Conservation (phyloP, 2,329 filamentous ascomycete genomes). For the Drechslerella stenobrocha region DNA sequence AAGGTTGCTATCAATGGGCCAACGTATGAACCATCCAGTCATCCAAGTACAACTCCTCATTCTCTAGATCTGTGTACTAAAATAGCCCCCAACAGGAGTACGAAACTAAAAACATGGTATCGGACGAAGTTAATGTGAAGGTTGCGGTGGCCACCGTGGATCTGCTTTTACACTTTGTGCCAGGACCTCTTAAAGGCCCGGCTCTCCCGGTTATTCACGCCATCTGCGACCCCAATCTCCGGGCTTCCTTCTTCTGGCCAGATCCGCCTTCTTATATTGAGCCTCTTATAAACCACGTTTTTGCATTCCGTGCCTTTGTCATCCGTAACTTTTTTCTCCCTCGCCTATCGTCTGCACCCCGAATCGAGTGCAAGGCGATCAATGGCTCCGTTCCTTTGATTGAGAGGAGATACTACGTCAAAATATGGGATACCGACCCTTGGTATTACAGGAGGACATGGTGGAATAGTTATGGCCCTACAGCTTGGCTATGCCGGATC, state of each 20-base stretch:
- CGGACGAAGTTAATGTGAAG: slow-evolving; percentile 59
- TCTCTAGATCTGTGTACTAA: neutral
- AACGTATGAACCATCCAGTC: slow-evolving; percentile 53
- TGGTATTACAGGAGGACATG: slow-evolving; percentile 66
- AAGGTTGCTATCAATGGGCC: slow-evolving; percentile 61
- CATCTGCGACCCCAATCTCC: slow-evolving; percentile 60
- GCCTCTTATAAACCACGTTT: slow-evolving; percentile 58
- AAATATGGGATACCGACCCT: slow-evolving; percentile 65
- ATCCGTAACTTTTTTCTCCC: slow-evolving; percentile 66
- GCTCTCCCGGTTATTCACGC: slow-evolving; percentile 60
- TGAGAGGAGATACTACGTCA: slow-evolving; percentile 59
- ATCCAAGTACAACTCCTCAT: slow-evolving; percentile 57
- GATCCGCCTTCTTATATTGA: slow-evolving; percentile 50
- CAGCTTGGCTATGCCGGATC: slow-evolving; percentile 60
- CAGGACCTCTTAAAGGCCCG: slow-evolving; percentile 58
- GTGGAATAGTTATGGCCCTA: slow-evolving; percentile 67
- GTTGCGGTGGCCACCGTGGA: slow-evolving; percentile 65
- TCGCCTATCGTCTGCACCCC: slow-evolving; percentile 58
- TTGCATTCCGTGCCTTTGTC: slow-evolving; percentile 62
- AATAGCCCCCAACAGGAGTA: slow-evolving; percentile 57
- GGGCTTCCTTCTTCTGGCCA: slow-evolving; percentile 20
- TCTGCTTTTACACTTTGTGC: slow-evolving; percentile 63
- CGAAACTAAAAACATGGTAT: slow-evolving; percentile 65
- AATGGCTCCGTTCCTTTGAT: slow-evolving; percentile 56
- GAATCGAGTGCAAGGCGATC: slow-evolving; percentile 60